Evolutionary conservation across 768 basidiomycete genomes (phyloP), one percentile per base, ranked within the genome.

Genomic region (Daedaleopsis sinensis): DNA sequence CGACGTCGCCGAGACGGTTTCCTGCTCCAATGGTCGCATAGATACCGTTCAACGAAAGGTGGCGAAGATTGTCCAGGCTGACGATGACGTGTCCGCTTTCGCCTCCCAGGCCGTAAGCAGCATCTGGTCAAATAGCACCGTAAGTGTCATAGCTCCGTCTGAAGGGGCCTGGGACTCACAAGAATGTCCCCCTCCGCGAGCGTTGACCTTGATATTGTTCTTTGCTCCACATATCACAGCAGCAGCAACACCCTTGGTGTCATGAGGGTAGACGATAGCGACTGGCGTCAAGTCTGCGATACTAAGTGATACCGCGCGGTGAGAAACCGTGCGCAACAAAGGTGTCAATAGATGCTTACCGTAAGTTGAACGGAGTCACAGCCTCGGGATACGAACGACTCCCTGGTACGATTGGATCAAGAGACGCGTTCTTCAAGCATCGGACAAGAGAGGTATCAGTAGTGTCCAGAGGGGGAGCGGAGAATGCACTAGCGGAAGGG

Each of bases 161-260:
- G 2, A 24, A 27, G 21, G 23, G 21, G 21, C 12, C 4, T 47
- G 6, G 47, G 4, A 35, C 51, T 36, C 0, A 55, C 54, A 55
- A 7, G 54, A 55, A 39, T 55, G 54, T 8, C 54, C 54, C 9
- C 54, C 54, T 19, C 54, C 27, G 7, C 54, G 54, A 0, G 54
- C 54, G 42, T 55, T 55, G 44, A 55, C 54, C 23, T 55, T 55
- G 54, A 55, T 42, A 16, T 39, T 39, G 19, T 46, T 24, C 12
- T n/a, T 4, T 15, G 54, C 54, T 15, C 54, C 54, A 35, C 54
- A 55, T 24, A 27, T 55, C 21, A 55, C 44, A 10, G 54, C 54
- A 23, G 54, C 54, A 3, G 42, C 12, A 42, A 55, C 54, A 12
- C 24, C 42, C 15, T 21, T n/a, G 2, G 54, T 35, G 10, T 55